Evolutionary conservation across 352 stramenopile species (phyloP).

Genomic region (Globisporangium viniferum): DNA sequence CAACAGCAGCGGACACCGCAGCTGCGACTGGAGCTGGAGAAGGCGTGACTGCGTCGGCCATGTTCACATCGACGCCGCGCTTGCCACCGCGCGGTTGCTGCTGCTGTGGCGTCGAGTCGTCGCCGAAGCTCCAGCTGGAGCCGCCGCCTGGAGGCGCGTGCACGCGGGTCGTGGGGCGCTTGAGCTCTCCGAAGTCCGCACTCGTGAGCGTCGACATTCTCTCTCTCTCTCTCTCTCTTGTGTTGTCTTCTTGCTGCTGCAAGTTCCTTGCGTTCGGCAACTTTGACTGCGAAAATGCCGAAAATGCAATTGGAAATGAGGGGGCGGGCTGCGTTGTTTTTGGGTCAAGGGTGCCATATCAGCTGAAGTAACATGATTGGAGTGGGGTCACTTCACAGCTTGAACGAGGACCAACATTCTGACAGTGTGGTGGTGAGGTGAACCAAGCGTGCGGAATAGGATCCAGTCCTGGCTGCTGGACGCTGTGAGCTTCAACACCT

Average conservation of each 20-base stretch:
- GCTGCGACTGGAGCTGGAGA: slow-evolving; percentile 19
- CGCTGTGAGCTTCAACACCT: too few relatives aligned
- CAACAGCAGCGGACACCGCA: slow-evolving; percentile 7
- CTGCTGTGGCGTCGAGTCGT: slow-evolving; percentile 22
- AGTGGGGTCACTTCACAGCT: background rate
- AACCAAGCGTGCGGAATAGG: background rate
- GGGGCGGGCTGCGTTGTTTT: background rate
- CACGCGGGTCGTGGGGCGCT: slow-evolving; percentile 79
- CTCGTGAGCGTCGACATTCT: slow-evolving; percentile 83
- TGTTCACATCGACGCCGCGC: slow-evolving; percentile 10
- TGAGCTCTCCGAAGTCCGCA: slow-evolving; percentile 78
- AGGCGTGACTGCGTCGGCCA: background rate
- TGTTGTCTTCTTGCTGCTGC: background rate
- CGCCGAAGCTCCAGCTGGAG: slow-evolving; percentile 75
- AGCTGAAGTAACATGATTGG: background rate
- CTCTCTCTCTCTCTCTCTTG: background rate
- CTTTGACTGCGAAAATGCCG: background rate
- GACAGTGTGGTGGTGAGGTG: background rate
- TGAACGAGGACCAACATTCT: background rate
- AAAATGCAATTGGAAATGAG: slow-evolving; percentile 2
- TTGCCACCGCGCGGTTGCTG: slow-evolving; percentile 20
- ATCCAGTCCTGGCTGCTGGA: background rate
- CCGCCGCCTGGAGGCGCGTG: slow-evolving; percentile 74
- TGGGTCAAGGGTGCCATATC: background rate
- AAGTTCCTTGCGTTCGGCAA: background rate